Evolutionary conservation across 1,284 basidiomycete genomes (phyloP), one percentile per base, ranked within the genome.

Genomic region (Naganishia sp.): DNA sequence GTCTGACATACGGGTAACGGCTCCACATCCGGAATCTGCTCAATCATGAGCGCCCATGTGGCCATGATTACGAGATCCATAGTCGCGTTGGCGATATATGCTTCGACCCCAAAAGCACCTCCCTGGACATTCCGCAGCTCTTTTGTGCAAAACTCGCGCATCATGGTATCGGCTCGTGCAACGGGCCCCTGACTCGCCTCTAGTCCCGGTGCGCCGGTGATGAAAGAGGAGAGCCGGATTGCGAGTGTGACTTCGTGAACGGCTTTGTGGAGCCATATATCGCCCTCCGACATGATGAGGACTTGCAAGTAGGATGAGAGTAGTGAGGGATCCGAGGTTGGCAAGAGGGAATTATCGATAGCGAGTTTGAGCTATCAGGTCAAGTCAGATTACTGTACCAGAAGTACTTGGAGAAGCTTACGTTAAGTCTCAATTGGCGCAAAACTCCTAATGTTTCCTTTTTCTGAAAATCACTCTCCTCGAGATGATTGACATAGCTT

Each of bases 201-300:
- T 3, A 13, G 23, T 7, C 32, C 42, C 1, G 50, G 31, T 15
- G 56, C 31, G 7, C 65, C 46, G n/a, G 61, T 35, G 42, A 58
- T 54, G 39, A 51, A 61, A 21, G 51, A 53, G 3, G 50, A 63
- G 28, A 63, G 58, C 21, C 58, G 58, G 35, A 61, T 51, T 5
- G 58, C 47, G 17, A 80, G 72, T 0, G 75, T 72, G 21, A 79
- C 67, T 47, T 79, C 77, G 70, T 77, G 72, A 4, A 74, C 69
- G 4, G 75, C 67, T 64, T 75, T 76, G 61, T 75, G 70, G 7
- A 79, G 65, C 71, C 75, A 80, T 5, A 70, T 31, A 67, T 79
- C 78, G 53, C 79, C 78, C 70, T 80, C 79, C 6, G 77, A 79
- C 79, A 80, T 80, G 72, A 80, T 79, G 18, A 80, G 73, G 23